A percentile compares a stretch with the other conserved stretches of the same genome.
Conservation (phyloP, 805 yeast species). For the Ogataea degrootiae region DNA sequence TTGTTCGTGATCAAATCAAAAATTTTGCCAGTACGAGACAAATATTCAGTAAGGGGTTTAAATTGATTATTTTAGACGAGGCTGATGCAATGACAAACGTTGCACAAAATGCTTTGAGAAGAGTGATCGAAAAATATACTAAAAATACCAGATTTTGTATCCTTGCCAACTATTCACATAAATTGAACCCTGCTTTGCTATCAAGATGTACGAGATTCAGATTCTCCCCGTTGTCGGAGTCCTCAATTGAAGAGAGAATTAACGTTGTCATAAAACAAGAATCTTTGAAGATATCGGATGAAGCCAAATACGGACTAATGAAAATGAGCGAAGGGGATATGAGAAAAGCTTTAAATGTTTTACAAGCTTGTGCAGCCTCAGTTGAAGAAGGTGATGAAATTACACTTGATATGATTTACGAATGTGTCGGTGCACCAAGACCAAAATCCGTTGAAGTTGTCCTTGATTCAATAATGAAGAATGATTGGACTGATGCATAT, state of each 20-base stretch:
- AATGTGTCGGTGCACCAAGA: slow-evolving; percentile 93
- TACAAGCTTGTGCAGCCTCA: slow-evolving; percentile 91
- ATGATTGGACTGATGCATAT: slow-evolving; percentile 81
- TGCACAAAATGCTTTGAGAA: slow-evolving; percentile 77
- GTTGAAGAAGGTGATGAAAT: slow-evolving; percentile 48
- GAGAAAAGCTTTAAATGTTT: slow-evolving; percentile 89
- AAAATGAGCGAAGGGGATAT: slow-evolving; percentile 87
- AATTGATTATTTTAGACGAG: slow-evolving; percentile 88
- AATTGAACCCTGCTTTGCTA: slow-evolving; percentile 87
- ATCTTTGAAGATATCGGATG: slow-evolving; percentile 48
- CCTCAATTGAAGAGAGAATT: slow-evolving; percentile 66
- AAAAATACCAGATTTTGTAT: slow-evolving; percentile 94
- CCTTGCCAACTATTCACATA: slow-evolving; percentile 93
- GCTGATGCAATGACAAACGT: slow-evolving; percentile 93
- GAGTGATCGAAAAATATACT: slow-evolving; percentile 88
- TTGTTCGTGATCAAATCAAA: slow-evolving; percentile 95
- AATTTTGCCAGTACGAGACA: slow-evolving; percentile 95
- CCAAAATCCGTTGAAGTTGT: slow-evolving; percentile 78
- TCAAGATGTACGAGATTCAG: slow-evolving; percentile 95
- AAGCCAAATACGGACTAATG: slow-evolving; percentile 64
- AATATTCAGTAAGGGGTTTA: slow-evolving; percentile 81
- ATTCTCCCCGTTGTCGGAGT: slow-evolving; percentile 72
- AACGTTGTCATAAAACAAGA: slow-evolving; percentile 68
- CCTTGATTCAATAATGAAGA: slow-evolving; percentile 71
- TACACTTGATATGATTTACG: slow-evolving; percentile 73